These are phyloP conservation scores for Cercospora berteroae DNA, from an alignment of 2,329 filamentous ascomycete genomes.

Conservation along the genomic window DNA sequence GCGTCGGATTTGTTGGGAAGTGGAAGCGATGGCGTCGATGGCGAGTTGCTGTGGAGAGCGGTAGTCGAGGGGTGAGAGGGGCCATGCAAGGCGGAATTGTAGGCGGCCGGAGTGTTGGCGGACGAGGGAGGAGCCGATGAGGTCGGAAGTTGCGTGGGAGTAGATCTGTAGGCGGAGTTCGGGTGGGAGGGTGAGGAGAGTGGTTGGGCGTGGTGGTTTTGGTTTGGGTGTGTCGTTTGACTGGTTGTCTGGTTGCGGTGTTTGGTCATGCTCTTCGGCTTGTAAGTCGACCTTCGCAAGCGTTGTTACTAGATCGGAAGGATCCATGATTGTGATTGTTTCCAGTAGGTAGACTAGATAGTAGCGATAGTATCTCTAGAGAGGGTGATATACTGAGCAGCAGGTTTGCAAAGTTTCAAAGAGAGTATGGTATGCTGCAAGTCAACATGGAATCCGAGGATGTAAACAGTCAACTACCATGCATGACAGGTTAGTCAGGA, in stretches of 20 bases:
- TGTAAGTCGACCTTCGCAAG: background rate
- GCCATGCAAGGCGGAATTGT: conserved; percentile 14
- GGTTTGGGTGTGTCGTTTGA: background rate
- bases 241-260: background rate
- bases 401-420: background rate
- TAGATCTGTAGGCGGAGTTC: conserved; percentile 23
- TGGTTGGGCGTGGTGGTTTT: background rate
- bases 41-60: conserved; percentile 16
- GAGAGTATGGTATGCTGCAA: background rate
- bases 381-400: background rate
- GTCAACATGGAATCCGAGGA: background rate
- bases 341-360: background rate
- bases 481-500: background rate
- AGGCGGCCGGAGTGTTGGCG: conserved; percentile 5
- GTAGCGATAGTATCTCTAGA: background rate
- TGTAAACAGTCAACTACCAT: background rate
- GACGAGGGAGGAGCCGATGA: conserved; percentile 12
- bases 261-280: background rate
- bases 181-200: conserved; percentile 9
- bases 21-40: conserved; percentile 11
- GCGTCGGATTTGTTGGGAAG: conserved; percentile 9
- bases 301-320: background rate
- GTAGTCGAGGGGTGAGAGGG: conserved; percentile 9
- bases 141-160: conserved; percentile 1
- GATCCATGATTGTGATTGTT: background rate